Conservation (phyloP, 192 early-diverging fungal genomes). For the Coemansia sp. region DNA sequence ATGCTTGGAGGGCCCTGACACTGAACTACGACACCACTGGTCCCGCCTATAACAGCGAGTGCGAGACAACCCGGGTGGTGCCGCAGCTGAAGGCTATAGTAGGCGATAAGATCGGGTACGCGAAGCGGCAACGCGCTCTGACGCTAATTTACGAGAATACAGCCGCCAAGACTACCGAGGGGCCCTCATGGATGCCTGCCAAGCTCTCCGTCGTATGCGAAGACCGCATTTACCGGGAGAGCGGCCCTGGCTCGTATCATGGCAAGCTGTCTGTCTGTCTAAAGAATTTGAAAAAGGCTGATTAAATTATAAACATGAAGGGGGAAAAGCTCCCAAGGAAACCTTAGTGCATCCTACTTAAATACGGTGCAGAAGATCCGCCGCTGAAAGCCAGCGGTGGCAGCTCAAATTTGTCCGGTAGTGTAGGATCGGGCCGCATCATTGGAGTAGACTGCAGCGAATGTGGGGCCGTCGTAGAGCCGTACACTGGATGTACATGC, state of each 20-base stretch:
- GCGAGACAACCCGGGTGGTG: conserved; percentile 9
- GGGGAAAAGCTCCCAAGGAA: neutral
- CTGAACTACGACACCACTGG: conserved; percentile 28
- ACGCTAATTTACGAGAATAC: conserved; percentile 15
- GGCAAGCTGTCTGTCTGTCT: conserved; percentile 25
- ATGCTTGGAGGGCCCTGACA: conserved; percentile 30
- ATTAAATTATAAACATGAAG: neutral
- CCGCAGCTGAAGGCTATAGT: conserved; percentile 35
- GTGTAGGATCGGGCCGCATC: conserved; percentile 31
- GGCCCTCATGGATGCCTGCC: conserved; percentile 16
- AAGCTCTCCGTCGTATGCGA: conserved; percentile 24
- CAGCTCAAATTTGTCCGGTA: conserved; percentile 20
- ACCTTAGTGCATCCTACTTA: neutral
- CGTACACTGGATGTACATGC: conserved; percentile 6
- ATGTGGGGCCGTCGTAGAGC: conserved; percentile 8
- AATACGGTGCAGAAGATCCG: neutral
- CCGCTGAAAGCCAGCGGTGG: conserved; percentile 7
- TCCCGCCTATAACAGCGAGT: conserved; percentile 22
- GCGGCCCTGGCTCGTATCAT: conserved; percentile 34
- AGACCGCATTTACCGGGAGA: conserved; percentile 10
- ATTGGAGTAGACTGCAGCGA: conserved; percentile 44
- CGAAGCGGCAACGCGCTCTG: conserved; percentile 26
- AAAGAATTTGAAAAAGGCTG: conserved; percentile 23
- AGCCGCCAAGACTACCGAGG: neutral
- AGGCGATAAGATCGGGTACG: conserved; percentile 31